Evolutionary conservation across 768 basidiomycete genomes (phyloP).

Genomic region (Collybiopsis luxurians): DNA sequence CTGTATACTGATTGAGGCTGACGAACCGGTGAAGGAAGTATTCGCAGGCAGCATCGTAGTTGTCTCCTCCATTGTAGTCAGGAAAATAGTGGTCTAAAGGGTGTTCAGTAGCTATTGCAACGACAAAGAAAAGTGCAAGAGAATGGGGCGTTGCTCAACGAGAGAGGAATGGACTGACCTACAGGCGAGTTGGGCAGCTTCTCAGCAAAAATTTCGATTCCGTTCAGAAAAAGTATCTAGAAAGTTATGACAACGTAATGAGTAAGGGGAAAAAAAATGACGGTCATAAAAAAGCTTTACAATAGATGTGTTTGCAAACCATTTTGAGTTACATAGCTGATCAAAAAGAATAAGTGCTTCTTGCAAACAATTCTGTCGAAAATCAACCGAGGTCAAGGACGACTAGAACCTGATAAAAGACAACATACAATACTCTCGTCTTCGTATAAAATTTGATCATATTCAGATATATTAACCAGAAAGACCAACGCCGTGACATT

Average conservation of each 20-base stretch:
- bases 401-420: no score
- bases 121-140: no score
- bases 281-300: slow-evolving; percentile 46
- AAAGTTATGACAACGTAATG: slow-evolving; percentile 4
- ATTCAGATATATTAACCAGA: slow-evolving; percentile 90
- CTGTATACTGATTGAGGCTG: no score
- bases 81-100: slow-evolving; percentile 80
- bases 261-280: background rate
- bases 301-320: slow-evolving; percentile 94
- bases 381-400: background rate
- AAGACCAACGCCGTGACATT: slow-evolving; percentile 93
- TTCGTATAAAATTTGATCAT: slow-evolving; percentile 96
- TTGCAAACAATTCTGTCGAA: slow-evolving; percentile 87
- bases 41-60: slow-evolving; percentile 89
- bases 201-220: slow-evolving; percentile 94
- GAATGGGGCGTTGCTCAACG: no score
- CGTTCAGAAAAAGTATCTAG: slow-evolving; percentile 92
- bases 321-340: slow-evolving; percentile 95
- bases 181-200: slow-evolving; percentile 80
- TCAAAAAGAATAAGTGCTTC: slow-evolving; percentile 95
- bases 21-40: slow-evolving; percentile 57
- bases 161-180: no score
- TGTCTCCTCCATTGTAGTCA: slow-evolving; percentile 81
- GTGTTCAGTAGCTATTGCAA: no score
- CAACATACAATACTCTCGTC: slow-evolving; percentile 82